Conservation (phyloP, 108 stramenopile genomes). For the Schizochytrium sp. region DNA sequence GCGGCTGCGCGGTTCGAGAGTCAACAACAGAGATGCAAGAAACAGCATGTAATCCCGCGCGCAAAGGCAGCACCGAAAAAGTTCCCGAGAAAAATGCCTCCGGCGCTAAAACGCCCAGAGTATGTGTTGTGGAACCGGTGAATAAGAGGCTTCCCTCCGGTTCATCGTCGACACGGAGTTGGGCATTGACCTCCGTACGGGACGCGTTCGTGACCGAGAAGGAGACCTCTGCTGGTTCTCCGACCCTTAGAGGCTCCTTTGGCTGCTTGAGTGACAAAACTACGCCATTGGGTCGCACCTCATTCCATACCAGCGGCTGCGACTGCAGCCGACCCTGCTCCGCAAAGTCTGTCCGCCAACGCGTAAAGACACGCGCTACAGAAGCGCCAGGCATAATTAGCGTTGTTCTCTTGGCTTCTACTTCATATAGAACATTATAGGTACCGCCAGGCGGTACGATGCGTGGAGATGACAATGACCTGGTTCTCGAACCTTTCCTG, state of each 20-base stretch:
- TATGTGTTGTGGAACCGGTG: neutral
- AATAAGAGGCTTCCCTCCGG: neutral
- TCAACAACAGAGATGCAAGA: neutral
- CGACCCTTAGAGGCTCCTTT: neutral
- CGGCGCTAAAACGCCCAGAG: neutral
- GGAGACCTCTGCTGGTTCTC: neutral
- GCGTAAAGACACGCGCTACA: neutral
- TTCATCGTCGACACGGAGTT: neutral
- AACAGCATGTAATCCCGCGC: neutral
- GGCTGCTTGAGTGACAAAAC: neutral
- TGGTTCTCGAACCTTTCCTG: neutral
- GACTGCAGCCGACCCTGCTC: neutral
- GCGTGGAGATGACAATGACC: neutral
- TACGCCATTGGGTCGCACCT: neutral
- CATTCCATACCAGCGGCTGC: neutral
- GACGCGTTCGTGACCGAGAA: neutral
- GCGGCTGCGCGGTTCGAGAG: neutral
- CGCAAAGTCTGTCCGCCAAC: constrained; percentile 9
- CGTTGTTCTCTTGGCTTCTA: neutral
- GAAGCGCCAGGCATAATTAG: neutral
- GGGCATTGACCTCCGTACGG: neutral
- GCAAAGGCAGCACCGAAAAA: neutral
- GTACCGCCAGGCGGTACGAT: neutral
- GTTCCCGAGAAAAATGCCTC: neutral
- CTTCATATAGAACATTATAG: neutral